Base-by-base conservation (phyloP, 768 basidiomycete species). In the Trametes elegans region DNA sequence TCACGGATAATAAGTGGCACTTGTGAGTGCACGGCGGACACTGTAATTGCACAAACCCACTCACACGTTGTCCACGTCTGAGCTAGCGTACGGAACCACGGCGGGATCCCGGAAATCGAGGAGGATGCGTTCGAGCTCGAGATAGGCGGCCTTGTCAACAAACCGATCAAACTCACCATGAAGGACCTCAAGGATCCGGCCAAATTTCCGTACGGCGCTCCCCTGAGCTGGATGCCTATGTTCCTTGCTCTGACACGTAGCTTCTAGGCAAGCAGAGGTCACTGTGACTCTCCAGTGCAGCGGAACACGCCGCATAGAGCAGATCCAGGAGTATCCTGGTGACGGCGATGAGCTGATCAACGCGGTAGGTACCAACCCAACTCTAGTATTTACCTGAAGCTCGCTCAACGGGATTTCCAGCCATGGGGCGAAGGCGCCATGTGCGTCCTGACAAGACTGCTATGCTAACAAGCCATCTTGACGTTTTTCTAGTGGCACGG, bases 251-350 rank as follows among this genome's bases (percentile, higher is more conserved):
- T 5, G 5, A 13, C 28, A 16, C 3, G 5, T 27, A 38, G 1
- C 26, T 43, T 2, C 18, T 23, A 34, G 79, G 3, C 79, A 80
- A 67, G 55, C 58, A 3, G 75, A 79, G 60, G 71, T 81, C 7
- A 79, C 80, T 0, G 74, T 80, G 28, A 81, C 79, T n/a, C 62
- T 81, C 16, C 80, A 81, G 61, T 81, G 80, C 65, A 79, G 76
- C 39, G 79, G 81, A 7, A 81, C 79, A 0, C 68, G 81, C 9
- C 76, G 80, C 23, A 72, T 79, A 9, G 77, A 80, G 48, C 80
- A 81, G 61, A 80, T 81, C 48, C 58, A 66, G 32, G 70, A 78
- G 58, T 80, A 81, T 57, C 79, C 79, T 3, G 80, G 79, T 11
- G 80, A 81, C 29, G 79, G 78, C 23, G 79, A 80, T 49, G 80